A percentile compares a stretch with the other conserved stretches of the same genome.
Evolutionary conservation across 306 rosid genomes (phyloP).

Genomic region (Medicago arabica): DNA sequence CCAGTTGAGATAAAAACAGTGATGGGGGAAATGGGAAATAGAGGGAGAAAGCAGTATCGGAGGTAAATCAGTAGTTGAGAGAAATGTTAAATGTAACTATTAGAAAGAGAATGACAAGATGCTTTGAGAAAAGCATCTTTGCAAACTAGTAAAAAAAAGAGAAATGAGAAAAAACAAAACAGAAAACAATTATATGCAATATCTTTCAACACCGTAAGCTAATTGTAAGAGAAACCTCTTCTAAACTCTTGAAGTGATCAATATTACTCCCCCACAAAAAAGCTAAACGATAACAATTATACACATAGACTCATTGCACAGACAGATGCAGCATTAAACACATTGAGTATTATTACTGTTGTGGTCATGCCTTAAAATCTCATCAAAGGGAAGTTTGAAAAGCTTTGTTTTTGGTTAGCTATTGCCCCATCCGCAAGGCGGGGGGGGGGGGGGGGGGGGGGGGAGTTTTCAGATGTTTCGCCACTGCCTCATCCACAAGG

Average conservation of each 20-base stretch:
- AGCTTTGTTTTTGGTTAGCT: no score
- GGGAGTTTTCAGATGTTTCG: no score
- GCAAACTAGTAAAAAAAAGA: neutral
- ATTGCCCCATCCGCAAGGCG: no score
- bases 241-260: neutral
- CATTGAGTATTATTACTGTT: conserved; percentile 12
- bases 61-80: neutral
- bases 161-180: neutral
- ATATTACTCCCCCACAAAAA: conserved; percentile 11
- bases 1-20: conserved; percentile 9
- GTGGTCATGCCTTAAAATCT: no score
- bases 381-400: no score
- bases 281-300: neutral
- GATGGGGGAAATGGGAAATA: neutral
- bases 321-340: neutral
- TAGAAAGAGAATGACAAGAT: conserved; percentile 4
- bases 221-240: conserved; percentile 2
- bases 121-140: conserved; percentile 1
- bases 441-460: no score
- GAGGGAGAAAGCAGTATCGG: conserved; percentile 19
- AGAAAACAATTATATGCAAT: neutral
- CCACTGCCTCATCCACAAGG: no score
- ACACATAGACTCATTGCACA: conserved; percentile 2
- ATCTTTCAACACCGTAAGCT: neutral
- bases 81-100: conserved; percentile 8